Evolutionary conservation across 1,139 yeast genomes (phyloP).

Genomic region (Suhomyces maxii): DNA sequence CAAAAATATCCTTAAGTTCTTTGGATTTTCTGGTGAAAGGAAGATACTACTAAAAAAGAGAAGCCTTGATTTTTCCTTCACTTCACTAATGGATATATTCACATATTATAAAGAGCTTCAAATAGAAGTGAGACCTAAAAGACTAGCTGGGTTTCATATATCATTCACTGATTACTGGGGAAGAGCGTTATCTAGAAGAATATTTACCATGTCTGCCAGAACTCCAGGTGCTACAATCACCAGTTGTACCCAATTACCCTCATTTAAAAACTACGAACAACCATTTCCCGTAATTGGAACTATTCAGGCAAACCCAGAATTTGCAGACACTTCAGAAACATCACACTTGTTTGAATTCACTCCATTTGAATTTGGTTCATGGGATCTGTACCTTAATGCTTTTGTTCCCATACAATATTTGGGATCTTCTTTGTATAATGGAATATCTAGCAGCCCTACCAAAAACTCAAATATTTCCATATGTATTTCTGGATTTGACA

Average conservation of each 20-base stretch:
- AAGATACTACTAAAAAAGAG: slow-evolving; percentile 12
- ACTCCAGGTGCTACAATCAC: slow-evolving; percentile 42
- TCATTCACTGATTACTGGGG: slow-evolving; percentile 73
- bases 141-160: slow-evolving; percentile 51
- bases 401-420: slow-evolving; percentile 55
- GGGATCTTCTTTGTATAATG: slow-evolving; percentile 50
- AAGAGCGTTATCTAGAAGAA: slow-evolving; percentile 51
- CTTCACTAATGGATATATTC: slow-evolving; percentile 32
- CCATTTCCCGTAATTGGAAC: slow-evolving; percentile 47
- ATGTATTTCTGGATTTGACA: slow-evolving; percentile 65
- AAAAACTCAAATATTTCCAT: slow-evolving; percentile 24
- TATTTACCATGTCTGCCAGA: slow-evolving; percentile 40
- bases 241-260: slow-evolving; percentile 23
- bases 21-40: slow-evolving; percentile 10
- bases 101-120: slow-evolving; percentile 53
- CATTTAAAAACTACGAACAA: slow-evolving; percentile 33
- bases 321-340: slow-evolving; percentile 19
- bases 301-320: slow-evolving; percentile 30
- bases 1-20: slow-evolving; percentile 12
- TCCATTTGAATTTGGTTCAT: slow-evolving; percentile 71
- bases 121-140: slow-evolving; percentile 51
- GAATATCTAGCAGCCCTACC: slow-evolving; percentile 20
- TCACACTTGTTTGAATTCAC: slow-evolving; percentile 53
- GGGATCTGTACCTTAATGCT: slow-evolving; percentile 53
- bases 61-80: slow-evolving; percentile 12